A percentile compares a stretch with the other conserved stretches of the same genome.
Conservation (phyloP, 2,329 filamentous ascomycete species). For the Orbilia ellipsospora region DNA sequence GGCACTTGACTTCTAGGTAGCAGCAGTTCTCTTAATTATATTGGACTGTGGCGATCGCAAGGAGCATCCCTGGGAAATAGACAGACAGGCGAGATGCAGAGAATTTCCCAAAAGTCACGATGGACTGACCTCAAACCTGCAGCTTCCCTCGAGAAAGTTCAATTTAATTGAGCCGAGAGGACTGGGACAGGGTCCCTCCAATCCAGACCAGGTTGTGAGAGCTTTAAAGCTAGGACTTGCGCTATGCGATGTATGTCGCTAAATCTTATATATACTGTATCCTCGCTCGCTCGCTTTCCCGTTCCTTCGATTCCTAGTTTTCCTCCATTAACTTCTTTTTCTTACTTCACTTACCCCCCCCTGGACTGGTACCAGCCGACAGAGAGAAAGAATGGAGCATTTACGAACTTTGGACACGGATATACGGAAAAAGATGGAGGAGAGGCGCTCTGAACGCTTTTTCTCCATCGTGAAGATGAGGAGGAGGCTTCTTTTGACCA, state of each 20-base stretch:
- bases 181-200: constrained; percentile 44
- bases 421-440: constrained; percentile 14
- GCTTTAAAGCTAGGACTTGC: constrained; percentile 29
- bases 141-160: constrained; percentile 40
- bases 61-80: constrained; percentile 47
- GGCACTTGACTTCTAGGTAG: constrained; percentile 32
- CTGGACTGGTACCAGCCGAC: background rate
- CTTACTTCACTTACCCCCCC: background rate
- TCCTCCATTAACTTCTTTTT: background rate
- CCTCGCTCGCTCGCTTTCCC: constrained; percentile 19
- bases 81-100: constrained; percentile 24
- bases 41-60: constrained; percentile 55
- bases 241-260: constrained; percentile 20
- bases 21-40: constrained; percentile 39
- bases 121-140: constrained; percentile 47
- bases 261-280: constrained; percentile 33
- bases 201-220: constrained; percentile 27
- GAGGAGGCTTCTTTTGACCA: background rate
- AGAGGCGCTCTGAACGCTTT: constrained; percentile 27
- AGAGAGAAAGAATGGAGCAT: background rate
- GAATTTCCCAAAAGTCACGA: constrained; percentile 36
- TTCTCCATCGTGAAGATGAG: background rate
- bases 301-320: background rate
- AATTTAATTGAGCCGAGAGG: constrained; percentile 52
- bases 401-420: background rate